A percentile compares a stretch with the other conserved stretches of the same genome.
Evolutionary conservation across 306 rosid species (phyloP).

Genomic region (Trifolium pratense): DNA sequence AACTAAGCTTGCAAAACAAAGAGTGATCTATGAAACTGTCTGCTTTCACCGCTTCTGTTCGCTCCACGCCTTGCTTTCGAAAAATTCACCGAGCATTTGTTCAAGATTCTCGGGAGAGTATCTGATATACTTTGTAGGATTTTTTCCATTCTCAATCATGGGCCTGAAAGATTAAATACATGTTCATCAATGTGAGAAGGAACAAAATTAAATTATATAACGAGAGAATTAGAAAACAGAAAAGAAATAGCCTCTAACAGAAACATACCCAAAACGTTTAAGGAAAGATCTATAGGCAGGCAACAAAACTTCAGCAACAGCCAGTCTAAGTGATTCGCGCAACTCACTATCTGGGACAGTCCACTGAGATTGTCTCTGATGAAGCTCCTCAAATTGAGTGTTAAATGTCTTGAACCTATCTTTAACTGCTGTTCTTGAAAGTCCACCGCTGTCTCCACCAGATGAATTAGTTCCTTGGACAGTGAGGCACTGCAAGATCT

Average conservation of each 20-base stretch:
- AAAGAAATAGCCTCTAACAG: not conserved
- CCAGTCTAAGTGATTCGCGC: conserved; percentile 92
- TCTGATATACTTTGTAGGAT: conserved; percentile 74
- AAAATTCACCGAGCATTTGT: conserved; percentile 81
- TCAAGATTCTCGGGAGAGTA: conserved; percentile 77
- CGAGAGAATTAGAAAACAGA: not conserved
- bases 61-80: conserved; percentile 84
- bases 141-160: conserved; percentile 85
- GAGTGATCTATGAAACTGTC: conserved; percentile 19
- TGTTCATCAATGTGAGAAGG: not conserved
- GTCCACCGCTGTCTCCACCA: conserved; percentile 58
- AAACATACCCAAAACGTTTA: conserved; percentile 79
- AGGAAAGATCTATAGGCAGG: conserved; percentile 94
- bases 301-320: conserved; percentile 92
- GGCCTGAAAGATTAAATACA: conserved; percentile 62
- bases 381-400: conserved; percentile 81
- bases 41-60: conserved; percentile 77
- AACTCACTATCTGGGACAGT: conserved; percentile 95
- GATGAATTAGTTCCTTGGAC: conserved; percentile 67
- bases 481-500: conserved; percentile 95
- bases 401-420: conserved; percentile 92
- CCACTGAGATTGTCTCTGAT: conserved; percentile 96
- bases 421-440: conserved; percentile 76
- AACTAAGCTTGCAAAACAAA: conserved; percentile 20
- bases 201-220: not conserved